Conservation (phyloP, 495 filamentous ascomycete species). For the Penicillium waksmanii region DNA sequence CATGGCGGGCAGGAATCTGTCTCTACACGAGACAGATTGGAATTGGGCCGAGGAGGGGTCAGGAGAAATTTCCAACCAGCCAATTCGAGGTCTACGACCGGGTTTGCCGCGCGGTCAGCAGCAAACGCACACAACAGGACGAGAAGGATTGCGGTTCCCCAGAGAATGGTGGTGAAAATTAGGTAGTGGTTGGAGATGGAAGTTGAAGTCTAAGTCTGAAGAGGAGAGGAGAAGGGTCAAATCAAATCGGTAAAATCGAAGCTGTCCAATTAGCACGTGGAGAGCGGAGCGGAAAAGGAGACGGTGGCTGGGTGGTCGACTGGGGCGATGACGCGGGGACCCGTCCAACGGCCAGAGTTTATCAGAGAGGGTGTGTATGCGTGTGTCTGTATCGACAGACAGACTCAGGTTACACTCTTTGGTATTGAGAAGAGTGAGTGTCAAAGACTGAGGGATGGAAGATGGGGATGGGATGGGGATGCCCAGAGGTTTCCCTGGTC, state of each 20-base stretch:
- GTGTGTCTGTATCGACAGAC: background rate
- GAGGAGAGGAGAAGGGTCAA: conserved; percentile 11
- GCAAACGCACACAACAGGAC: conserved; percentile 7
- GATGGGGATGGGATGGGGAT: background rate
- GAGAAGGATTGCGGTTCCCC: background rate
- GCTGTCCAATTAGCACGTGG: conserved; percentile 25
- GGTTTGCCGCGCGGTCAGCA: conserved; percentile 3
- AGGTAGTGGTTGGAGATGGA: background rate
- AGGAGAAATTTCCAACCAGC: conserved; percentile 30
- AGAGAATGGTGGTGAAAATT: background rate
- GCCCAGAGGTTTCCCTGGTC: background rate
- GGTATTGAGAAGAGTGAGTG: background rate
- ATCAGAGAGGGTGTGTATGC: background rate
- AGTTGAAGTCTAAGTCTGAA: background rate
- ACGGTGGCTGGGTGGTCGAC: conserved; percentile 15
- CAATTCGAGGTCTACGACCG: conserved; percentile 11
- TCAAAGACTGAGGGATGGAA: background rate
- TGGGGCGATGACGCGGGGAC: conserved; percentile 23
- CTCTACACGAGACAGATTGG: conserved; percentile 35
- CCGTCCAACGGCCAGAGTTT: conserved; percentile 2
- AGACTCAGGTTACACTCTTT: background rate
- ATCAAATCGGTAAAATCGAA: background rate
- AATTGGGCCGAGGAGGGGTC: conserved; percentile 37
- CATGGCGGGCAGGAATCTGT: conserved; percentile 41
- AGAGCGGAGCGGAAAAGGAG: conserved; percentile 25